Conservation (phyloP, 1,139 yeast species). For the Spathaspora sp. region DNA sequence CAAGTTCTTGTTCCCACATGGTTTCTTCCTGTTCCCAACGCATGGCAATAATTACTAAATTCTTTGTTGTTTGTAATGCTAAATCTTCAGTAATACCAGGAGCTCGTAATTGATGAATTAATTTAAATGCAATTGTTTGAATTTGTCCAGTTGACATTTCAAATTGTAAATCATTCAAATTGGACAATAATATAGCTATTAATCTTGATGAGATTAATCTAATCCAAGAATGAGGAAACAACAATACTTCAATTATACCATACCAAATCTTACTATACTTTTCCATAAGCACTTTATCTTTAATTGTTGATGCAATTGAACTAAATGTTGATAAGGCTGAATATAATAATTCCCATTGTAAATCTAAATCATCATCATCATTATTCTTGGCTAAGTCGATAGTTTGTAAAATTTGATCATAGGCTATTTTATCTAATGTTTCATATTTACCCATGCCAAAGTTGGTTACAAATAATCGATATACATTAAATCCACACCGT, state of each 20-base stretch:
- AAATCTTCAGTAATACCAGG: constrained; percentile 67
- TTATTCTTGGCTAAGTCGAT: constrained; percentile 32
- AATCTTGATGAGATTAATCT: constrained; percentile 70
- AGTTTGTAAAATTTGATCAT: constrained; percentile 35
- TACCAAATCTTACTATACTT: constrained; percentile 48
- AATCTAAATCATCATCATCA: constrained; percentile 30
- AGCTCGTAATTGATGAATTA: constrained; percentile 78
- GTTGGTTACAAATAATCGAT: constrained; percentile 59
- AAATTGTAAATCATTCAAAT: constrained; percentile 35
- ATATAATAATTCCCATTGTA: constrained; percentile 79
- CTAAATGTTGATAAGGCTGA: constrained; percentile 59
- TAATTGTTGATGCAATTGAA: constrained; percentile 31
- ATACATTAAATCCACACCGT: constrained; percentile 77
- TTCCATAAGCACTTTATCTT: constrained; percentile 29
- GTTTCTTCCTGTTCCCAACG: constrained; percentile 57
- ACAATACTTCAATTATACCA: constrained; percentile 51
- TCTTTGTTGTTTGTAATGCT: constrained; percentile 66
- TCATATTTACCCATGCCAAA: constrained; percentile 44
- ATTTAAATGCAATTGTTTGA: constrained; percentile 66
- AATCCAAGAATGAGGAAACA: constrained; percentile 93
- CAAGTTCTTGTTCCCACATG: constrained; percentile 25
- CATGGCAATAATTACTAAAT: constrained; percentile 60
- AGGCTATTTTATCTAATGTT: constrained; percentile 39
- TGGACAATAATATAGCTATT: constrained; percentile 50
- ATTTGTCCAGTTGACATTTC: constrained; percentile 38